Evolutionary conservation across 495 filamentous ascomycete genomes (phyloP).

Genomic region (Sporormia fimetaria): DNA sequence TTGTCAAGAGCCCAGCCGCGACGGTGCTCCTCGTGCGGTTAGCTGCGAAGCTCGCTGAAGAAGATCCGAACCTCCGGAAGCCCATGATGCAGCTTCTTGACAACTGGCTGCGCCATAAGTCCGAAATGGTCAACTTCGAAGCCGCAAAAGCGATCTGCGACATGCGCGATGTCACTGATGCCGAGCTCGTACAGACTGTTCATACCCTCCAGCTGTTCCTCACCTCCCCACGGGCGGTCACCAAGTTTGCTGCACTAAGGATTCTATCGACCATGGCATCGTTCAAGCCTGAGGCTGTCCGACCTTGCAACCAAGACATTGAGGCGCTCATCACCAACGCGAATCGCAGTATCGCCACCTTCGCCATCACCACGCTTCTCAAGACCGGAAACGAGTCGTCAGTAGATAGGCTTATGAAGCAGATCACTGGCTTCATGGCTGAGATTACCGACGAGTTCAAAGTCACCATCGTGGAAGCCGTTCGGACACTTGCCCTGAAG

Average conservation of each 20-base stretch:
- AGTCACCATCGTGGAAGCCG: slow-evolving; percentile 97
- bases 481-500: slow-evolving; percentile 90
- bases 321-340: slow-evolving; percentile 90
- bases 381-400: slow-evolving; percentile 97
- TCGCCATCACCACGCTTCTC: slow-evolving; percentile 92
- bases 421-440: slow-evolving; percentile 42
- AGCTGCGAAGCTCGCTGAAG: slow-evolving; percentile 89
- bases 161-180: slow-evolving; percentile 83
- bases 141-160: slow-evolving; percentile 96
- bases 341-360: slow-evolving; percentile 95
- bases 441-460: slow-evolving; percentile 75
- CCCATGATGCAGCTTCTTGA: slow-evolving; percentile 29
- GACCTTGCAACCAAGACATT: slow-evolving; percentile 91
- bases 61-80: slow-evolving; percentile 75
- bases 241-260: slow-evolving; percentile 94
- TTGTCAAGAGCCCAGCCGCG: slow-evolving; percentile 87
- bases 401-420: slow-evolving; percentile 96
- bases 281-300: slow-evolving; percentile 86
- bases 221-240: slow-evolving; percentile 81
- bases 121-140: slow-evolving; percentile 99
- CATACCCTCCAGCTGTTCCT: slow-evolving; percentile 94
- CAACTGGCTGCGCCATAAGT: slow-evolving; percentile 61
- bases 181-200: slow-evolving; percentile 83
- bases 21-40: slow-evolving; percentile 84
- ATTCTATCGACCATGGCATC: slow-evolving; percentile 93